Evolutionary conservation across 2,329 filamentous ascomycete genomes (phyloP), one percentile per base, ranked within the genome.

Genomic region (Trichophyton rubrum): DNA sequence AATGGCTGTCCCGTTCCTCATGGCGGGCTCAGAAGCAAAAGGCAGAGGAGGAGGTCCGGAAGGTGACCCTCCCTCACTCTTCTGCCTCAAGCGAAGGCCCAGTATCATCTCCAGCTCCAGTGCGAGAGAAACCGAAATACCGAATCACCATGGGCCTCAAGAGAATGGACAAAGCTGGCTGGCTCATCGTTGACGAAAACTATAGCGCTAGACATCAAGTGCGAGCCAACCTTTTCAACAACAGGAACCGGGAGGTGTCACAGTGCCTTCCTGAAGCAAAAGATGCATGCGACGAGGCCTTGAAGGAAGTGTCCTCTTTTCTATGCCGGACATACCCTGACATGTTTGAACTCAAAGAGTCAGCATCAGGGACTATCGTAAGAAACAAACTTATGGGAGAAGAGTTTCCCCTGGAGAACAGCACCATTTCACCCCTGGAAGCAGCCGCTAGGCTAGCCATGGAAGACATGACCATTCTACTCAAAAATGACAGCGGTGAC

Each of bases 381-480:
- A 66, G 72, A 20, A 80, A 81, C 61, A 71, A 73, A 38, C 68
- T 77, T 55, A 79, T 75, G 0, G 68, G 69, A 11, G 78, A 81
- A 58, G 71, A 68, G 15, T 80, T 77, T 62, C 67, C 66, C 2
- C 66, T 69, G 2, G 71, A 68, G 30, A 17, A 35, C 27, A 65
- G 68, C 33, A 68, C 69, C 30, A 66, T 71, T 5, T 73, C 77
- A 56, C 77, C 79, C 1, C 67, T 82, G n/a, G 80, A 81, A 62
- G 69, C 77, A 13, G 77, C 77, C 8, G 79, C 78, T 0, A 71
- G 78, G 56, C 68, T 82, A 17, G 74, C 75, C 1, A 77, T 77
- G 74, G 79, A 81, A 66, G 80, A 82, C 62, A 73, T 82, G 61
- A 80, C 75, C 57, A 71, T 82, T 41, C 64, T 81, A 41, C 70